Conservation (phyloP, 2,329 filamentous ascomycete genomes). For the Ophiocordyceps camponoti-saundersi region DNA sequence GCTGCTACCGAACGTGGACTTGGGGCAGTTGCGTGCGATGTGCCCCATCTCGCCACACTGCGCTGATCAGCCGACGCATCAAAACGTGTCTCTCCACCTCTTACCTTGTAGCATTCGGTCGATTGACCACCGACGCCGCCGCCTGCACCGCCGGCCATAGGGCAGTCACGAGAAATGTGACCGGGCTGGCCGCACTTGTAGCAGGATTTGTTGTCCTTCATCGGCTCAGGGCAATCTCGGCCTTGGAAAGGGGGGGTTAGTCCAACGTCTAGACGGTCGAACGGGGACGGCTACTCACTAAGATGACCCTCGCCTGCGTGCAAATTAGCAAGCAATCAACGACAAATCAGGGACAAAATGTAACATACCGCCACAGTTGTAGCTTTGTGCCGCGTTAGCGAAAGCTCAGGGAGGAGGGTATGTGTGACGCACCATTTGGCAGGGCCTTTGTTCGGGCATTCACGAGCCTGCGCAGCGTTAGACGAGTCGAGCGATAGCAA, state of each 20-base stretch:
- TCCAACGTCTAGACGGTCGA: not conserved
- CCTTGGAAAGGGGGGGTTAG: conserved; percentile 31
- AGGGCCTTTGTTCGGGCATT: conserved; percentile 71
- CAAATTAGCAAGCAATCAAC: not conserved
- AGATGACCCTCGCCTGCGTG: conserved; percentile 50
- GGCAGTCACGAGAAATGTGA: conserved; percentile 85
- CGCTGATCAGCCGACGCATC: not conserved
- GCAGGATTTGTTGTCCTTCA: conserved; percentile 71
- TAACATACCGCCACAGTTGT: conserved; percentile 61
- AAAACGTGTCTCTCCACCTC: conserved; percentile 1
- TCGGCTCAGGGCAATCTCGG: conserved; percentile 79
- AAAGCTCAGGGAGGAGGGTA: not conserved
- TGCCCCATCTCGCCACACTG: conserved; percentile 87
- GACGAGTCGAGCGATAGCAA: not conserved
- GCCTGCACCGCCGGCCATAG: conserved; percentile 27
- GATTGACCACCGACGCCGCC: conserved; percentile 28
- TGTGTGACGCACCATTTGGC: conserved; percentile 53
- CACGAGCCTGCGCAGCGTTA: conserved; percentile 44
- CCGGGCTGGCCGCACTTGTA: conserved; percentile 68
- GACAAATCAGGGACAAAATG: not conserved
- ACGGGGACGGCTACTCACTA: conserved; percentile 36
- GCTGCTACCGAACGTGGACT: conserved; percentile 38
- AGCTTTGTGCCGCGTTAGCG: conserved; percentile 28
- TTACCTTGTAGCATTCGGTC: conserved; percentile 79
- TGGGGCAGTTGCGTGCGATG: conserved; percentile 81